phyloP scores from a whole-genome alignment of 2,329 filamentous ascomycete genomes.

The Pseudogymnoascus sp. region DNA sequence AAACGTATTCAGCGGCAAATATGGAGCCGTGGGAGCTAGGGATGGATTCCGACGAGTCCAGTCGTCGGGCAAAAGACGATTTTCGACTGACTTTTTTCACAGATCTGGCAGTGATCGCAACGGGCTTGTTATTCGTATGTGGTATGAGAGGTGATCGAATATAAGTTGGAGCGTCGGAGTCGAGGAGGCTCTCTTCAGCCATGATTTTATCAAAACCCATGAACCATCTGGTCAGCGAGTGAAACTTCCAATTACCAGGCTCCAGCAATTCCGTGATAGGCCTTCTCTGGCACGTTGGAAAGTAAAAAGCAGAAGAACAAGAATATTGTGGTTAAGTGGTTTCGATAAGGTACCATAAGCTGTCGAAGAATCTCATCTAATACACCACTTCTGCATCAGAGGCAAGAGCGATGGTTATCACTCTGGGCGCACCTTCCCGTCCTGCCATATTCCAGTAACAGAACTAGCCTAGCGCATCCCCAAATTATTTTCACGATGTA shows the following conservation, averaged over 20 bases:
- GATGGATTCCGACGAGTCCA: slow-evolving; percentile 33
- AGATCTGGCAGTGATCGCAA: not conserved
- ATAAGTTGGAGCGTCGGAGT: not conserved
- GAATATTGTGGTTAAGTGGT: slow-evolving; percentile 7
- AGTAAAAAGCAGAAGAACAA: slow-evolving; percentile 7
- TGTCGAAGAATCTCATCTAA: not conserved
- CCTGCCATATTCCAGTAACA: not conserved
- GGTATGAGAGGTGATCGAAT: not conserved
- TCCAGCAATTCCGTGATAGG: not conserved
- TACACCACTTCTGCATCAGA: not conserved
- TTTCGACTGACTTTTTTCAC: slow-evolving; percentile 28
- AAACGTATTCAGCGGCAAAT: slow-evolving; percentile 33
- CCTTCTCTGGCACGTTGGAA: not conserved
- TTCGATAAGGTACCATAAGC: not conserved
- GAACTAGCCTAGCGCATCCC: not conserved
- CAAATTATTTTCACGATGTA: slow-evolving; percentile 13
- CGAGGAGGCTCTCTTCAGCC: not conserved
- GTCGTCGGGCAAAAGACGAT: slow-evolving; percentile 23
- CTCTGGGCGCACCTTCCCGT: not conserved
- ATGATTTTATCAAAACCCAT: not conserved
- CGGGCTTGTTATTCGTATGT: not conserved
- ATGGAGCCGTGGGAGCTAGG: slow-evolving; percentile 34
- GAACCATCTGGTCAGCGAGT: not conserved
- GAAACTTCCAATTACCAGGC: not conserved
- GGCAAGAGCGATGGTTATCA: not conserved